Conservation (phyloP, 2,329 filamentous ascomycete genomes). For the Sclerotinia trifoliorum region DNA sequence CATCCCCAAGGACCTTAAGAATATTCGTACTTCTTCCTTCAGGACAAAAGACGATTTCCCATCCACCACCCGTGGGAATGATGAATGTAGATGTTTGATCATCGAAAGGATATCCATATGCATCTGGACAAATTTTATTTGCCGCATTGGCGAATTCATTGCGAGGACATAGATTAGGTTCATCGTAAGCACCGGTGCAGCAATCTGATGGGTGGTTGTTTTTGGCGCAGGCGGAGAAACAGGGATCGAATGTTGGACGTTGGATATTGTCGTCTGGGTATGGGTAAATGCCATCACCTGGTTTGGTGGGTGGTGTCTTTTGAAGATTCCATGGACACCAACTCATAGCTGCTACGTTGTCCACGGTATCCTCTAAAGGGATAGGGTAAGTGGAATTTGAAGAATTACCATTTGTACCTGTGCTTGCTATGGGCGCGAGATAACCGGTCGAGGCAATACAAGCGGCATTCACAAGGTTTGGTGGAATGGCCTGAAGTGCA, state of each 20-base stretch:
- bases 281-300: constrained; percentile 73
- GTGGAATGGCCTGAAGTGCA: constrained; percentile 61
- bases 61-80: constrained; percentile 67
- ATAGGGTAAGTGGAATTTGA: constrained; percentile 66
- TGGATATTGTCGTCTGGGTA: constrained; percentile 75
- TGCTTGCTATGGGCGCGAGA: constrained; percentile 52
- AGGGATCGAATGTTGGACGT: constrained; percentile 72
- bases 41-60: constrained; percentile 78
- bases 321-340: constrained; percentile 86
- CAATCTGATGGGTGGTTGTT: constrained; percentile 67
- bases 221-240: constrained; percentile 72
- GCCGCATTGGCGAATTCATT: constrained; percentile 67
- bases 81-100: constrained; percentile 60
- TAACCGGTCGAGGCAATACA: constrained; percentile 72
- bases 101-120: constrained; percentile 73
- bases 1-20: constrained; percentile 49
- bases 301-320: constrained; percentile 63
- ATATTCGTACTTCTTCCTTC: constrained; percentile 59
- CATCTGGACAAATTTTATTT: constrained; percentile 78
- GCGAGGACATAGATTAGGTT: constrained; percentile 62
- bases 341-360: constrained; percentile 54
- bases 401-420: constrained; percentile 50
- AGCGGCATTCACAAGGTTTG: constrained; percentile 72
- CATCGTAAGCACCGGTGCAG: constrained; percentile 68
- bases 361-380: constrained; percentile 62